Percentiles rank a stretch among this genome's conserved stretches.
These are phyloP conservation scores for Limnomonas spitsbergensis DNA, from an alignment of 139 green algal species.

Conservation along the genomic window DNA sequence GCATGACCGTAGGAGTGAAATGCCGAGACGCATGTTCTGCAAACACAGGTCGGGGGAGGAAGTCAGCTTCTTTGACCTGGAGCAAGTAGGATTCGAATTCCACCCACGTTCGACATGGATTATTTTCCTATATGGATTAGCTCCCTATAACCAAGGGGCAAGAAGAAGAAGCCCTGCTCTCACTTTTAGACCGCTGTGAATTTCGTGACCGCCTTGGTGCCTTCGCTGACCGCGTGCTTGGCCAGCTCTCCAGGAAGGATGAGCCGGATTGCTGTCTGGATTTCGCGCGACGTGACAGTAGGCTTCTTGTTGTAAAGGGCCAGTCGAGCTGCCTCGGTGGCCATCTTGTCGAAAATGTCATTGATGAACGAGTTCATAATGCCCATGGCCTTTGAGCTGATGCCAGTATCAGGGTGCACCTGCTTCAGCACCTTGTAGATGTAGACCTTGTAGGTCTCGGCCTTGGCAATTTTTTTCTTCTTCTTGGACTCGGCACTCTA, in stretches of 20 bases:
- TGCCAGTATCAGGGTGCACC: slow-evolving; percentile 95
- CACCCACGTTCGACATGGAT: no score
- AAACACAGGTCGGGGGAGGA: no score
- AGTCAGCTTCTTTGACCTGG: no score
- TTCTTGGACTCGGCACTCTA: background rate
- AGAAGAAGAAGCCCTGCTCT: background rate
- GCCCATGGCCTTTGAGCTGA: slow-evolving; percentile 93
- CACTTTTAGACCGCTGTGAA: slow-evolving; percentile 53
- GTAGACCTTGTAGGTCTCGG: slow-evolving; percentile 98
- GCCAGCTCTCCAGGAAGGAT: slow-evolving; percentile 81
- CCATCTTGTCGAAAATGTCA: slow-evolving; percentile 90
- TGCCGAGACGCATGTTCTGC: no score
- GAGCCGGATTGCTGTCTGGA: slow-evolving; percentile 47
- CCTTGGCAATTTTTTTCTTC: background rate
- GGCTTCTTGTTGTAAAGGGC: slow-evolving; percentile 90
- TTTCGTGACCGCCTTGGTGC: slow-evolving; percentile 69
- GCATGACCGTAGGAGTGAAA: no score
- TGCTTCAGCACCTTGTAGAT: slow-evolving; percentile 96
- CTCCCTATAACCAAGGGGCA: background rate
- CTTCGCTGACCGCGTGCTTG: slow-evolving; percentile 77
- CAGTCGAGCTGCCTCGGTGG: slow-evolving; percentile 67
- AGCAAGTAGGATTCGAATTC: no score
- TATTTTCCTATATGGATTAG: no score
- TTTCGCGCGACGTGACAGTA: slow-evolving; percentile 58
- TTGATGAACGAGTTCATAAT: slow-evolving; percentile 99